Conservation (phyloP, 352 stramenopile species). For the Blastocystis sp. region DNA sequence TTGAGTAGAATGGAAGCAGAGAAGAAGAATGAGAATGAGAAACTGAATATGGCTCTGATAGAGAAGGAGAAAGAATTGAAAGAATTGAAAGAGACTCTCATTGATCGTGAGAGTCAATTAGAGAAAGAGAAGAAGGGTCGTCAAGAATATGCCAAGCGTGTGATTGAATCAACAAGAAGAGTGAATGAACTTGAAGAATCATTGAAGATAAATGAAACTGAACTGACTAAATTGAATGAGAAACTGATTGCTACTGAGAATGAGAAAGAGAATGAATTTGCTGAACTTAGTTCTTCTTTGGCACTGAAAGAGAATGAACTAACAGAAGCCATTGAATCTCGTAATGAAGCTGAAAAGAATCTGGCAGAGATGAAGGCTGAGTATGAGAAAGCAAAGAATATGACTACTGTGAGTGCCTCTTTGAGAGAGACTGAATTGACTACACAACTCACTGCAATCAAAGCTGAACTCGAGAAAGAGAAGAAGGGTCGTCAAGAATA, state of each 20-base stretch:
- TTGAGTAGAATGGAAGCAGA: background rate
- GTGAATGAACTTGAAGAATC: background rate
- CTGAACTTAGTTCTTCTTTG: background rate
- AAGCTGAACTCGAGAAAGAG: background rate
- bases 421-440: background rate
- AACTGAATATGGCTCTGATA: background rate
- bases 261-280: background rate
- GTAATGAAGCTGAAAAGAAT: background rate
- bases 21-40: background rate
- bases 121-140: background rate
- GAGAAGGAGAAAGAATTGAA: background rate
- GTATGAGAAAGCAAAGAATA: background rate
- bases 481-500: slow-evolving; percentile 11
- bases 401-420: background rate
- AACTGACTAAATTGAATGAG: too few species aligned
- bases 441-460: background rate
- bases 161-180: background rate
- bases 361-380: background rate
- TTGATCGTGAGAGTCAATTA: background rate
- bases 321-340: background rate
- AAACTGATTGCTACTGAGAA: background rate
- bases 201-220: background rate
- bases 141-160: slow-evolving; percentile 4
- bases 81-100: background rate
- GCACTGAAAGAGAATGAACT: slow-evolving; percentile 27